Conservation (phyloP, 2,329 filamentous ascomycete genomes). For the Pestalotiopsis sp. region DNA sequence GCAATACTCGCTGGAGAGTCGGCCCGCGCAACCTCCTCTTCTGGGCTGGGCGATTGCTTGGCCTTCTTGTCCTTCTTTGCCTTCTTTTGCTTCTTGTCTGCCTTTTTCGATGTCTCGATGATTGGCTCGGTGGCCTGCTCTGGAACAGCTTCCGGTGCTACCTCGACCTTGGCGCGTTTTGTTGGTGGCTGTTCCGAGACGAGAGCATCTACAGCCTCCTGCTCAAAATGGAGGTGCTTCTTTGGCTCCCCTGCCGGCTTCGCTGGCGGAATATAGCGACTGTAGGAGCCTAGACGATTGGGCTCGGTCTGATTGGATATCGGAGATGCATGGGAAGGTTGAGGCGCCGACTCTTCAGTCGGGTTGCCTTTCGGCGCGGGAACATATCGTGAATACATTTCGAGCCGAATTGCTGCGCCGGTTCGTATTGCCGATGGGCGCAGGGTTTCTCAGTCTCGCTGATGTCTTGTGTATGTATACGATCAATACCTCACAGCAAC, state of each 20-base stretch:
- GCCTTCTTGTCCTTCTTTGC: conserved; percentile 36
- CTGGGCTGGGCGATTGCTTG: not conserved
- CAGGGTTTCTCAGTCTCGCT: not conserved
- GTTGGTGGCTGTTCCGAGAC: conserved; percentile 27
- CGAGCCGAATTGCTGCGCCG: not conserved
- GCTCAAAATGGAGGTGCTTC: conserved; percentile 21
- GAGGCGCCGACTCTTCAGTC: not conserved
- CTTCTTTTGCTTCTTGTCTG: conserved; percentile 36
- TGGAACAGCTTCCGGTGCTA: not conserved
- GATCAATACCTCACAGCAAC: not conserved
- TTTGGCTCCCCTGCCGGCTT: conserved; percentile 25
- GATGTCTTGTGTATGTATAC: not conserved
- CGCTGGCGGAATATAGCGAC: conserved; percentile 38
- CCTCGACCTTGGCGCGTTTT: conserved; percentile 13
- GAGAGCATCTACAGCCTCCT: conserved; percentile 26
- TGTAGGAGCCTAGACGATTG: conserved; percentile 29
- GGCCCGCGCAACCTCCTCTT: conserved; percentile 15
- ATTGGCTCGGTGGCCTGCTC: not conserved
- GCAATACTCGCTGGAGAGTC: conserved; percentile 29
- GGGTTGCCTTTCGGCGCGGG: conserved; percentile 22
- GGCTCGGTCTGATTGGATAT: not conserved
- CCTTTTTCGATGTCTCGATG: conserved; percentile 28
- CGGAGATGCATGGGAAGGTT: not conserved
- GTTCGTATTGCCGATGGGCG: not conserved
- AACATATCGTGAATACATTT: conserved; percentile 46